A percentile compares a stretch with the other conserved stretches of the same genome.
Evolutionary conservation across 345 rosid species (phyloP).

Genomic region (Microcos paniculata): DNA sequence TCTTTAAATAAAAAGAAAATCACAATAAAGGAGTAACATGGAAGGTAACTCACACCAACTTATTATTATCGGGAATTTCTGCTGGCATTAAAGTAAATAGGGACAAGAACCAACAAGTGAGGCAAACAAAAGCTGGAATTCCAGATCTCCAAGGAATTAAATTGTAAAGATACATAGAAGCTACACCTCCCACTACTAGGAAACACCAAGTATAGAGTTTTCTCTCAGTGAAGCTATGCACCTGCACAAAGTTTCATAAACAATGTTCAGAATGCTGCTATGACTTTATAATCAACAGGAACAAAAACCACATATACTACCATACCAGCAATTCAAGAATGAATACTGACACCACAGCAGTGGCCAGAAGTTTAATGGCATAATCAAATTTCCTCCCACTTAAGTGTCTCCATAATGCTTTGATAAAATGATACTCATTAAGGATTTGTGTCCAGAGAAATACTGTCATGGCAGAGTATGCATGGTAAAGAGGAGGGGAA

Average conservation of each 20-base stretch:
- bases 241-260: constrained; percentile 55
- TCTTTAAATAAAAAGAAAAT: constrained; percentile 11
- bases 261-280: constrained; percentile 16
- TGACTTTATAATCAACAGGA: constrained; percentile 14
- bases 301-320: constrained; percentile 3
- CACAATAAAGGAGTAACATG: constrained; percentile 1
- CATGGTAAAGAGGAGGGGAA: constrained; percentile 91
- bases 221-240: constrained; percentile 90
- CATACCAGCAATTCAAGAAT: constrained; percentile 87
- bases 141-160: constrained; percentile 77
- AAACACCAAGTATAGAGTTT: constrained; percentile 94
- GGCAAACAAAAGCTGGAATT: constrained; percentile 71
- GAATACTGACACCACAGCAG: constrained; percentile 49
- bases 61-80: constrained; percentile 93
- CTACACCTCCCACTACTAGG: constrained; percentile 55
- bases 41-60: constrained; percentile 64
- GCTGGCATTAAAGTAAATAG: constrained; percentile 94
- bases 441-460: constrained; percentile 83
- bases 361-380: constrained; percentile 51
- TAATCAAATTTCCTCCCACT: constrained; percentile 42
- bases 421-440: constrained; percentile 57
- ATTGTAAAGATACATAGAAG: constrained; percentile 53
- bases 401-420: constrained; percentile 62
- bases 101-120: constrained; percentile 80
- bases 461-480: constrained; percentile 80